These are phyloP conservation scores for Fusarium sp. DNA, from an alignment of 2,329 filamentous ascomycete species.

Conservation along the genomic window DNA sequence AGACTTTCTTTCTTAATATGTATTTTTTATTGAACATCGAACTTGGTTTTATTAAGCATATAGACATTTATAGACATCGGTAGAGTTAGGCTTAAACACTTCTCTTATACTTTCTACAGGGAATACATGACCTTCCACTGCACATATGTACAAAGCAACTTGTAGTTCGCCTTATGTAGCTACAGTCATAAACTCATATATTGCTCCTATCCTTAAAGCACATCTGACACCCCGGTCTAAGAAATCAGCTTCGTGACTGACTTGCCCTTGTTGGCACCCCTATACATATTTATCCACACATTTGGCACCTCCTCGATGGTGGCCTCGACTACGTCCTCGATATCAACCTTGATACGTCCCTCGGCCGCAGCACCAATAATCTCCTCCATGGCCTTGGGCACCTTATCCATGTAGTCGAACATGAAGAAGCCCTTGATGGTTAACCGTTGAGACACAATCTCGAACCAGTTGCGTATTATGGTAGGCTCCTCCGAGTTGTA, in stretches of 20 bases:
- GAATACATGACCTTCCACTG: background rate
- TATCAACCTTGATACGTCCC: constrained; percentile 9
- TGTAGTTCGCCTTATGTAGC: accelerated
- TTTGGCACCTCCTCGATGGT: constrained; percentile 27
- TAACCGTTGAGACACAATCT: constrained; percentile 7
- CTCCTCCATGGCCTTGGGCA: background rate
- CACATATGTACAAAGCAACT: background rate
- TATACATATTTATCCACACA: constrained; percentile 20
- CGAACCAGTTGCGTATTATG: constrained; percentile 5
- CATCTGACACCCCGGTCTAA: background rate
- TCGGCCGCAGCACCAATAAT: constrained; percentile 2
- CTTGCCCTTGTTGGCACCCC: constrained; percentile 18
- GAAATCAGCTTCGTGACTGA: constrained; percentile 16
- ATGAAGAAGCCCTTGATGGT: constrained; percentile 6
- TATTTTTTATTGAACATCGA: background rate
- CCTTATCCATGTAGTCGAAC: constrained; percentile 10
- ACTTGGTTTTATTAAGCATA: background rate
- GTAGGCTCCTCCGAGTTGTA: constrained; percentile 11
- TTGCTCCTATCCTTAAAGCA: background rate
- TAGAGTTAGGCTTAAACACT: background rate
- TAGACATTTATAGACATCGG: background rate
- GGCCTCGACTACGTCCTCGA: constrained; percentile 4
- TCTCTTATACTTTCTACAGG: background rate
- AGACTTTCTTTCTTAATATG: background rate
- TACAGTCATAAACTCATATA: background rate